These are phyloP conservation scores for Fusarium sp. DNA, from an alignment of 2,329 filamentous ascomycete species.

Conservation along the genomic window DNA sequence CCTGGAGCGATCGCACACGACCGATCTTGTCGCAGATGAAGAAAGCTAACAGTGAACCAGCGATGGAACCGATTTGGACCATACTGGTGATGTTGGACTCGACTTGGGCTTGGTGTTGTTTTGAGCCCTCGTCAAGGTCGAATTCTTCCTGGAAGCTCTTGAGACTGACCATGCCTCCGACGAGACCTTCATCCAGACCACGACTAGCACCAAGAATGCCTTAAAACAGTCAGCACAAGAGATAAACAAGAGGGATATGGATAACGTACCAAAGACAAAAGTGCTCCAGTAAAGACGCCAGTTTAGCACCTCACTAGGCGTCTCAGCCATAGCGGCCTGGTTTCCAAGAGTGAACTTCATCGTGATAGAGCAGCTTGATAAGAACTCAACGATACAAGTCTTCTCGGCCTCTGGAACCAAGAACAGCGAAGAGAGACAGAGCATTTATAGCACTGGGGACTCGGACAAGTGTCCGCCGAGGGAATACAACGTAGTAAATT, in stretches of 20 bases:
- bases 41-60: conserved; percentile 67
- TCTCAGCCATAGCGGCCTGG: conserved; percentile 24
- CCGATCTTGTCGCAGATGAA: conserved; percentile 21
- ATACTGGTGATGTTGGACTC: conserved; percentile 76
- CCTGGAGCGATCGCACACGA: conserved; percentile 13
- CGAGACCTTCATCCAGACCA: conserved; percentile 64
- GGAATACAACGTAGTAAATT: not conserved
- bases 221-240: not conserved
- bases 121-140: conserved; percentile 59
- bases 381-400: not conserved
- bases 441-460: not conserved
- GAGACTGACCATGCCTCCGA: conserved; percentile 70
- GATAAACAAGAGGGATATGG: accelerated
- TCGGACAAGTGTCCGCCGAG: not conserved
- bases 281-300: conserved; percentile 29
- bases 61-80: conserved; percentile 76
- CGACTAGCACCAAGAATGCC: conserved; percentile 23
- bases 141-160: conserved; percentile 67
- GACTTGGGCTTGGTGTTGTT: conserved; percentile 66
- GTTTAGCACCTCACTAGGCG: conserved; percentile 22
- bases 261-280: conserved; percentile 15
- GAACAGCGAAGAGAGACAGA: no score
- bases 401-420: not conserved
- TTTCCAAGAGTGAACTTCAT: conserved; percentile 31
- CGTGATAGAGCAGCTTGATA: not conserved